Evolutionary conservation across 306 rosid species (phyloP).

Genomic region (Lablab purpureus): DNA sequence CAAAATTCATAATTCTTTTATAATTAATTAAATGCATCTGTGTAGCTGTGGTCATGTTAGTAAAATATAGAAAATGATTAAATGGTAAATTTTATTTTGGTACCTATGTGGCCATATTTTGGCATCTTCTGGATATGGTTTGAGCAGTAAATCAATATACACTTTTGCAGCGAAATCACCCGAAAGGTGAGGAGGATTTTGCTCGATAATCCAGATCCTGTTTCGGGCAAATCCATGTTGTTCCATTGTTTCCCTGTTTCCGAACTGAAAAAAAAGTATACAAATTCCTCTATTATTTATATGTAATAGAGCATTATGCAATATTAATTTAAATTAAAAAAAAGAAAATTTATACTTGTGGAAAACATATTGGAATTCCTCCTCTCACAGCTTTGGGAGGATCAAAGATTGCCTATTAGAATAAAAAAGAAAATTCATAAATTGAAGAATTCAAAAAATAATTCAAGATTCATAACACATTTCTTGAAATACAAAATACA

Average conservation of each 20-base stretch:
- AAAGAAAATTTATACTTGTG: slow-evolving; percentile 62
- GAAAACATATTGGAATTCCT: slow-evolving; percentile 94
- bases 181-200: slow-evolving; percentile 70
- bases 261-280: slow-evolving; percentile 58
- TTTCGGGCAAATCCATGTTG: slow-evolving; percentile 93
- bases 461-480: background rate
- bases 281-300: slow-evolving; percentile 4
- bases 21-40: background rate
- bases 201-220: slow-evolving; percentile 73
- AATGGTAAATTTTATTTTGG: background rate
- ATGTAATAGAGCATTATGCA: background rate
- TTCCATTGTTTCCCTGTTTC: slow-evolving; percentile 74
- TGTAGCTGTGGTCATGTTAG: too few species aligned
- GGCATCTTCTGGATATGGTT: slow-evolving; percentile 76
- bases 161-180: slow-evolving; percentile 63
- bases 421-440: background rate
- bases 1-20: too few species aligned
- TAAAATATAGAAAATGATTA: background rate
- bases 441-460: background rate
- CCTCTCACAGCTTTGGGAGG: slow-evolving; percentile 89
- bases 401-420: slow-evolving; percentile 68
- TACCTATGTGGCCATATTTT: slow-evolving; percentile 91
- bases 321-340: background rate
- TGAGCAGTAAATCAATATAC: slow-evolving; percentile 73
- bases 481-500: too few species aligned